These are phyloP conservation scores for Cyberlindnera samutprakarnensis DNA, from an alignment of 805 yeast species.

Conservation along the genomic window DNA sequence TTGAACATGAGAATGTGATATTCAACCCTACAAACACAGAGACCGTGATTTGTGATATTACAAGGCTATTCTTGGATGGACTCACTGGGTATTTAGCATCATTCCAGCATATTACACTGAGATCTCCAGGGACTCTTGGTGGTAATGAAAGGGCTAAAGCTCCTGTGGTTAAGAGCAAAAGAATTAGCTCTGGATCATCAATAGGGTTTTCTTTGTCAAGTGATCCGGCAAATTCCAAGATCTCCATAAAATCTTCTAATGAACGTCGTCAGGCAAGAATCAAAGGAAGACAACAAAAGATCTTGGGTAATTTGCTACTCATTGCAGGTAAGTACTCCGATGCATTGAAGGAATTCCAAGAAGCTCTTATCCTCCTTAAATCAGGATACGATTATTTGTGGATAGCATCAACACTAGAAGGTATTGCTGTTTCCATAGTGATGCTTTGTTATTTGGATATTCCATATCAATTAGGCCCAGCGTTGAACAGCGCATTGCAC, in stretches of 20 bases:
- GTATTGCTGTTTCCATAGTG: slow-evolving; percentile 58
- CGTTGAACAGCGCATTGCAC: slow-evolving; percentile 27
- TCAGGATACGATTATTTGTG: slow-evolving; percentile 71
- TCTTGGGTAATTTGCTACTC: slow-evolving; percentile 68
- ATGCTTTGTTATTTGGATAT: slow-evolving; percentile 50
- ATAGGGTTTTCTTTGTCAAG: slow-evolving; percentile 15
- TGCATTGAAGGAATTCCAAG: slow-evolving; percentile 69
- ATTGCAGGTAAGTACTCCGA: slow-evolving; percentile 72
- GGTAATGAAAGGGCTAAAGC: slow-evolving; percentile 37
- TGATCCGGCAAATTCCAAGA: slow-evolving; percentile 28
- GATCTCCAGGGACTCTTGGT: slow-evolving; percentile 70
- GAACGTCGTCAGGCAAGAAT: slow-evolving; percentile 37
- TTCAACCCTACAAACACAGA: slow-evolving; percentile 32
- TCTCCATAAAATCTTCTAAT: slow-evolving; percentile 26
- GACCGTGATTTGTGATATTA: slow-evolving; percentile 66
- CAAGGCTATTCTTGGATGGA: slow-evolving; percentile 52
- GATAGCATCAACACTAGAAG: slow-evolving; percentile 86
- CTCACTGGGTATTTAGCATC: slow-evolving; percentile 67
- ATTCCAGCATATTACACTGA: slow-evolving; percentile 68
- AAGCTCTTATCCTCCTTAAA: slow-evolving; percentile 53
- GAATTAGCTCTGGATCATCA: slow-evolving; percentile 24
- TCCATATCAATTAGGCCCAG: slow-evolving; percentile 34
- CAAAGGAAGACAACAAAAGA: slow-evolving; percentile 68
- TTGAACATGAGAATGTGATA: slow-evolving; percentile 3
- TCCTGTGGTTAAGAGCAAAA: slow-evolving; percentile 31